phyloP scores from a whole-genome alignment of 371 early-diverging fungal species.

The Smittium culicis region DNA sequence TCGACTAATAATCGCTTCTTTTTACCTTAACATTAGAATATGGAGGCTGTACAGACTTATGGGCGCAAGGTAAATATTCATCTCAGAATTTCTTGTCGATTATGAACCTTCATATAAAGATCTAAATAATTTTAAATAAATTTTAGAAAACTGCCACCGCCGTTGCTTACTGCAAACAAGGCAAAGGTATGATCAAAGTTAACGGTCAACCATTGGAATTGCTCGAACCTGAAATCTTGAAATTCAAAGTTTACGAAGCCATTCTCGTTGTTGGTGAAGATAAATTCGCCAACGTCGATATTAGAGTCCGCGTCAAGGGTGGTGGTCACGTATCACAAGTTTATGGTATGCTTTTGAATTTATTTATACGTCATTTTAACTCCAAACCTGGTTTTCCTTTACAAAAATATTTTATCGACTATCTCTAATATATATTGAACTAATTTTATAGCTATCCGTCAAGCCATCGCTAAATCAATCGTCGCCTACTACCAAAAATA shows the following conservation, averaged over 20 bases:
- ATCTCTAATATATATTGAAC: background rate
- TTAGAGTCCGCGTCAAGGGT: constrained; percentile 94
- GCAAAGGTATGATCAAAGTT: constrained; percentile 90
- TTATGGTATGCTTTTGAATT: constrained; percentile 35
- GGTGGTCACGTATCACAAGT: constrained; percentile 97
- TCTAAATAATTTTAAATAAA: constrained; percentile 29
- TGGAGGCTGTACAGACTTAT: constrained; percentile 37
- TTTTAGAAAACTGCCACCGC: constrained; percentile 99
- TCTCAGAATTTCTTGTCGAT: background rate
- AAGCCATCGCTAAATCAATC: constrained; percentile 98
- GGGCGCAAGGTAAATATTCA: constrained; percentile 31
- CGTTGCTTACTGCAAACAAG: constrained; percentile 96
- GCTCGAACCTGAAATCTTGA: constrained; percentile 90
- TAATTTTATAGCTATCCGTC: constrained; percentile 91
- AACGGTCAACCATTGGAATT: constrained; percentile 96
- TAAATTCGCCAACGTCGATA: constrained; percentile 90
- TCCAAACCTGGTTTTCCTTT: too few relatives aligned
- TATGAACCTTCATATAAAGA: background rate
- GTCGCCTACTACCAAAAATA: constrained; percentile 99
- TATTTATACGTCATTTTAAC: too few relatives aligned
- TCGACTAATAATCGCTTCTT: too few relatives aligned
- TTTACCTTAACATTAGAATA: too few relatives aligned
- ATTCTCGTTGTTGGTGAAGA: constrained; percentile 93
- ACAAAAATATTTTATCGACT: background rate
- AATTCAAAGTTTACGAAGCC: constrained; percentile 98